Percentiles rank a stretch among this genome's conserved stretches.
phyloP scores from a whole-genome alignment of 441 rosid species.

The Codiaeum variegatum region DNA sequence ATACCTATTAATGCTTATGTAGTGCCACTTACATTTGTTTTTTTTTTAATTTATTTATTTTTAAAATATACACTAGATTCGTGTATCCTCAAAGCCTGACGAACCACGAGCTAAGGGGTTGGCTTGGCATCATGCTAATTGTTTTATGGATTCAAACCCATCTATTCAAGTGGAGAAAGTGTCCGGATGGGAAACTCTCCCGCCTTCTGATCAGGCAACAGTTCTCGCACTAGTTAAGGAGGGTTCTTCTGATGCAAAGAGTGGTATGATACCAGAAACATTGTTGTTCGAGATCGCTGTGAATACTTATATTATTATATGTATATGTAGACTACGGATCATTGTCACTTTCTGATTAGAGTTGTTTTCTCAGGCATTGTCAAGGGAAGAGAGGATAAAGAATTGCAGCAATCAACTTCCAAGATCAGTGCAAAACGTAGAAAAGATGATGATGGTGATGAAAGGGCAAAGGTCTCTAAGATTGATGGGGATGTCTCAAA shows the following conservation, averaged over 20 bases:
- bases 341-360: constrained; percentile 20
- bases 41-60: too few species aligned
- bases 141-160: constrained; percentile 55
- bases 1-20: constrained; percentile 9
- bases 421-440: constrained; percentile 61
- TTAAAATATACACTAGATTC: constrained; percentile 46
- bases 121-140: constrained; percentile 80
- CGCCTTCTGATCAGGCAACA: constrained; percentile 55
- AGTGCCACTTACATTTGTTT: constrained; percentile 7
- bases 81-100: constrained; percentile 69
- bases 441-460: constrained; percentile 38
- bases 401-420: constrained; percentile 32
- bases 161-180: constrained; percentile 56
- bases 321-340: background rate
- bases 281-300: background rate
- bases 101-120: constrained; percentile 70
- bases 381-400: constrained; percentile 32
- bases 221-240: constrained; percentile 49
- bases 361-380: constrained; percentile 27
- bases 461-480: constrained; percentile 58
- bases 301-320: background rate
- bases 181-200: constrained; percentile 72
- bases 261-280: constrained; percentile 36
- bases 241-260: constrained; percentile 38
- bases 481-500: constrained; percentile 39